Conservation (phyloP, 1,139 yeast species). For the Pichia sp. region DNA sequence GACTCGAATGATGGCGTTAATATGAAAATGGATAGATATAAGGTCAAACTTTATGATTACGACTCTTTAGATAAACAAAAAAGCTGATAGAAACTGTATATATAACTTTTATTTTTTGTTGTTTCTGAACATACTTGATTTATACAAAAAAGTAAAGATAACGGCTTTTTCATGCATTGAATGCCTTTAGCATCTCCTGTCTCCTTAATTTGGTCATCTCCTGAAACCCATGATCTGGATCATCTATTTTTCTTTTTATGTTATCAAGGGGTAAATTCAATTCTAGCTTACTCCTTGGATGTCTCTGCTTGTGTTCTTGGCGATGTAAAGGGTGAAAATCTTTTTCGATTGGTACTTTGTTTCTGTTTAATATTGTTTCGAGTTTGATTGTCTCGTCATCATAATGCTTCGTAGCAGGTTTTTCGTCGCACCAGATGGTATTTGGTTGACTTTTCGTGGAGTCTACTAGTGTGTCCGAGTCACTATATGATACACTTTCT, state of each 20-base stretch:
- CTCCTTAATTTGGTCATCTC: constrained; percentile 18
- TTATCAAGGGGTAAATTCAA: constrained; percentile 11
- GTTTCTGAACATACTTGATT: neutral
- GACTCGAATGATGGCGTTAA: constrained; percentile 13
- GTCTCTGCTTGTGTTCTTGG: constrained; percentile 6
- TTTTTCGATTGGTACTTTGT: constrained; percentile 6
- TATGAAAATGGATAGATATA: constrained; percentile 13
- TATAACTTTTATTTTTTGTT: neutral
- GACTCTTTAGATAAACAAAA: constrained; percentile 15
- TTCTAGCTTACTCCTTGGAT: constrained; percentile 5
- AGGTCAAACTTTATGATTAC: constrained; percentile 21
- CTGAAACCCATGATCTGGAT: constrained; percentile 10
- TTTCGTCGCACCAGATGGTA: neutral
- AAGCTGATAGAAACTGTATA: constrained; percentile 3
- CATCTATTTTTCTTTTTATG: neutral
- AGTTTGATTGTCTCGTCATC: constrained; percentile 4
- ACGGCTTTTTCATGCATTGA: neutral
- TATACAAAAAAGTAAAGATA: neutral
- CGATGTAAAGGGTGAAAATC: constrained; percentile 12
- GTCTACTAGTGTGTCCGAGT: neutral
- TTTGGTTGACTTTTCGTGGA: neutral
- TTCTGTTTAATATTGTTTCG: constrained; percentile 7
- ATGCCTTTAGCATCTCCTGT: constrained; percentile 19
- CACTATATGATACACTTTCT: neutral
- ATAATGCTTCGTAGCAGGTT: neutral